phyloP scores from a whole-genome alignment of 2,329 filamentous ascomycete species.

The Ophiostoma montium region DNA sequence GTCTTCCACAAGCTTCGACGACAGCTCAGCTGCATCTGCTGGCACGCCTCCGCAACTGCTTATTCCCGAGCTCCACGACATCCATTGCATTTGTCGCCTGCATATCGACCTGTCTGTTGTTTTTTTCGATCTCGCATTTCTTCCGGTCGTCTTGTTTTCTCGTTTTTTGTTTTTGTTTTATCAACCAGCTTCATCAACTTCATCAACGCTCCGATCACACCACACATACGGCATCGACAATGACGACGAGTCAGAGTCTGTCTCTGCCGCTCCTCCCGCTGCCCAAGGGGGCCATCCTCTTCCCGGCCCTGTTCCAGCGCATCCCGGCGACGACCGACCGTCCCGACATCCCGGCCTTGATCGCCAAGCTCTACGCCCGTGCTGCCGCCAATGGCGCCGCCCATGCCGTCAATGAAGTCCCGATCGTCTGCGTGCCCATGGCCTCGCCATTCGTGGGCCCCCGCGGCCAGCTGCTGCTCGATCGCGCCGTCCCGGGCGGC shows the following conservation, averaged over 20 bases:
- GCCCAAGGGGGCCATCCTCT: slow-evolving; percentile 63
- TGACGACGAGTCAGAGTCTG: slow-evolving; percentile 26
- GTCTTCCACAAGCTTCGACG: slow-evolving; percentile 9
- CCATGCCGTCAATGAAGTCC: slow-evolving; percentile 50
- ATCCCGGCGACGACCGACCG: slow-evolving; percentile 68
- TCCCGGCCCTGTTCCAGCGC: slow-evolving; percentile 74
- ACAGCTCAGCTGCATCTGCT: neutral
- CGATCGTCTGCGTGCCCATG: slow-evolving; percentile 78
- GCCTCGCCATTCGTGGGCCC: slow-evolving; percentile 58
- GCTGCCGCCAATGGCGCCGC: slow-evolving; percentile 49
- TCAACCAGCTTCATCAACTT: neutral
- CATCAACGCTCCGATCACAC: neutral
- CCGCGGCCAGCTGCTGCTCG: slow-evolving; percentile 65
- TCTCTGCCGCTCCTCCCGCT: slow-evolving; percentile 69
- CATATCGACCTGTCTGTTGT: too few relatives aligned
- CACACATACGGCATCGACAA: too few relatives aligned
- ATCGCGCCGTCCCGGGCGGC: too few relatives aligned
- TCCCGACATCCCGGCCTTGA: slow-evolving; percentile 74
- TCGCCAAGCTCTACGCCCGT: slow-evolving; percentile 72
- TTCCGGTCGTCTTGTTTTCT: too few relatives aligned
- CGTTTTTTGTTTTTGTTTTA: neutral
- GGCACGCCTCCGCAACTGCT: neutral
- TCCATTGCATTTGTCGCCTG: too few relatives aligned
- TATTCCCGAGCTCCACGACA: too few relatives aligned
- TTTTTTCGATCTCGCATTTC: too few relatives aligned